Evolutionary conservation across 257 asterid species (phyloP).

Genomic region (Hygrophila difformis): DNA sequence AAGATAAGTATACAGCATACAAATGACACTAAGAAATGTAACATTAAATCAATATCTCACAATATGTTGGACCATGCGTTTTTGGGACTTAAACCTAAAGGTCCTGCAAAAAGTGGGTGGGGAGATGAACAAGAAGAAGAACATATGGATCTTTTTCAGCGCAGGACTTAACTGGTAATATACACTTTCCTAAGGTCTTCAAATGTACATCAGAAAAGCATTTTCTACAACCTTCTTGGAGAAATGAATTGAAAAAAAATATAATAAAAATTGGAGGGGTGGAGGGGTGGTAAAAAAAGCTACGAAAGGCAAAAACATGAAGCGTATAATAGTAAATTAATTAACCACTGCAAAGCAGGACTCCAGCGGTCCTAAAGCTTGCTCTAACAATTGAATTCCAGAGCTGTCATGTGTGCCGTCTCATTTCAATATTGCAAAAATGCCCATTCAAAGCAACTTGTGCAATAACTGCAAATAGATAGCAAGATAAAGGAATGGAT

Average conservation of each 20-base stretch:
- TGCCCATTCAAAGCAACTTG: constrained; percentile 12
- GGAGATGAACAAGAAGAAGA: background rate
- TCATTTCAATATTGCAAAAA: constrained; percentile 12
- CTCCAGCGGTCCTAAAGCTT: background rate
- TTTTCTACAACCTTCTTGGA: constrained; percentile 16
- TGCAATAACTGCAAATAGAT: constrained; percentile 14
- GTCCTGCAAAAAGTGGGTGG: background rate
- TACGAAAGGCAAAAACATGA: constrained; percentile 1
- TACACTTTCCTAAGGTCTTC: constrained; percentile 4
- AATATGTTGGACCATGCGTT: too few relatives aligned
- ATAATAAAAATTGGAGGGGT: too few relatives aligned
- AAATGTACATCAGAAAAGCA: constrained; percentile 17
- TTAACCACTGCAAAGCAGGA: background rate
- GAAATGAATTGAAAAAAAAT: too few relatives aligned
- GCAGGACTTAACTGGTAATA: constrained; percentile 14
- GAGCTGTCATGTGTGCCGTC: constrained; percentile 4
- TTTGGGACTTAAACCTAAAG: too few relatives aligned
- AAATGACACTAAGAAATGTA: too few relatives aligned
- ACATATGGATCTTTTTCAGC: too few relatives aligned
- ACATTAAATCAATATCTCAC: too few relatives aligned
- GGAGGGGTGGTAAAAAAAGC: too few relatives aligned
- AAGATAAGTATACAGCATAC: too few relatives aligned
- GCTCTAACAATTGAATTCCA: constrained; percentile 10
- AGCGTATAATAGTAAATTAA: constrained; percentile 7
- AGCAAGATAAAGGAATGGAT: constrained; percentile 5